Conservation (phyloP, 148 eudicot species). For the Rheum nobile region DNA sequence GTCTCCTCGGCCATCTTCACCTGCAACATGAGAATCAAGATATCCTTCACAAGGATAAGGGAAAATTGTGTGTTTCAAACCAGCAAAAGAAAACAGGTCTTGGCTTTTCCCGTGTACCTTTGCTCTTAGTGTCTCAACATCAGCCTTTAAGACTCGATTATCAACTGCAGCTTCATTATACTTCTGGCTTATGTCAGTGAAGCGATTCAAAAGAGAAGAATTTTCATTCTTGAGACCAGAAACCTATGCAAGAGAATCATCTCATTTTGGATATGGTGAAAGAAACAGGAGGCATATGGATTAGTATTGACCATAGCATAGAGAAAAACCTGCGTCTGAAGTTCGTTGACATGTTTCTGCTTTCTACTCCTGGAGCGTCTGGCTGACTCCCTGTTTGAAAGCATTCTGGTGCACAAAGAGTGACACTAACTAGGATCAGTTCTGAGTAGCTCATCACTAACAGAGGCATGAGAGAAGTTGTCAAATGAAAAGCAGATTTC, state of each 20-base stretch:
- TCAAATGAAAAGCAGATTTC: too few relatives aligned
- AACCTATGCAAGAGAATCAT: slow-evolving; percentile 34
- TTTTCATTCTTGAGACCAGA: slow-evolving; percentile 81
- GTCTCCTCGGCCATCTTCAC: slow-evolving; percentile 99
- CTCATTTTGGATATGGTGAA: background rate
- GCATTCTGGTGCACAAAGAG: slow-evolving; percentile 53
- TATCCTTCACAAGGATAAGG: background rate
- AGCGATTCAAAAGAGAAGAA: slow-evolving; percentile 77
- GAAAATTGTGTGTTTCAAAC: background rate
- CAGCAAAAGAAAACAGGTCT: background rate
- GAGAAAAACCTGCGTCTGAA: slow-evolving; percentile 75
- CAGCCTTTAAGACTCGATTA: slow-evolving; percentile 95
- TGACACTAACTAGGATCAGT: slow-evolving; percentile 2
- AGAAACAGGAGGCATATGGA: background rate
- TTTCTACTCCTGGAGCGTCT: slow-evolving; percentile 96
- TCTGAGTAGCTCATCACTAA: background rate
- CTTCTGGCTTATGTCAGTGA: slow-evolving; percentile 79
- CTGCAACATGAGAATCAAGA: slow-evolving; percentile 16
- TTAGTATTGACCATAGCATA: background rate
- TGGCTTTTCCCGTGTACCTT: slow-evolving; percentile 38
- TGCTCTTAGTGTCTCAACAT: slow-evolving; percentile 94
- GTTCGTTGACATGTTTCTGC: slow-evolving; percentile 91
- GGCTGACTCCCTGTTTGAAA: slow-evolving; percentile 98
- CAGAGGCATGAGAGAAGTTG: too few relatives aligned
- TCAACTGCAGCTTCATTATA: slow-evolving; percentile 94